A percentile compares a stretch with the other conserved stretches of the same genome.
phyloP scores from a whole-genome alignment of 2,329 filamentous ascomycete species.

The Exophiala xenobiotica region DNA sequence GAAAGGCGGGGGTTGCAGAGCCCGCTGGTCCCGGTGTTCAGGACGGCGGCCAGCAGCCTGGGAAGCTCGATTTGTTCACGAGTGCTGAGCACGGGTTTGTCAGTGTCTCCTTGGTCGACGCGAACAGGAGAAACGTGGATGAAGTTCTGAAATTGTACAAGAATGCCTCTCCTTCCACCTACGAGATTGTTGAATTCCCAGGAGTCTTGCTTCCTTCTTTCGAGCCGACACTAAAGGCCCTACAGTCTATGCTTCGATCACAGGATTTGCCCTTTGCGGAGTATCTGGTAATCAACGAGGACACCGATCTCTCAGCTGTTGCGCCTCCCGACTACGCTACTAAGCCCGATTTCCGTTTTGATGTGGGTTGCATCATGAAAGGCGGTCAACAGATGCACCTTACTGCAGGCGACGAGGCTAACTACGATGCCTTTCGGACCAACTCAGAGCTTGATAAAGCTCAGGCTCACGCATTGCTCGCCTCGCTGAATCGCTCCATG shows the following conservation, averaged over 20 bases:
- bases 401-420: neutral
- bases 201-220: conserved; percentile 12
- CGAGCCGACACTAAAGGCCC: conserved; percentile 6
- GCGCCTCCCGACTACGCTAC: conserved; percentile 54
- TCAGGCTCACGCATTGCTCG: conserved; percentile 2
- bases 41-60: neutral
- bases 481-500: neutral
- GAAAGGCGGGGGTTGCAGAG: neutral
- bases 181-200: conserved; percentile 13
- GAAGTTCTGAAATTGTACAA: neutral
- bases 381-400: neutral
- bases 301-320: conserved; percentile 33
- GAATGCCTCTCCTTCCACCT: neutral
- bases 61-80: neutral
- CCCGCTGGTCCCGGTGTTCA: neutral
- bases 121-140: neutral
- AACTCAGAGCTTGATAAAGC: conserved; percentile 5
- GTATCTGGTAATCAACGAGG: neutral
- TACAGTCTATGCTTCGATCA: conserved; percentile 10
- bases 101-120: neutral
- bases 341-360: conserved; percentile 51
- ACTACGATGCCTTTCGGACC: neutral
- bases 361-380: conserved; percentile 35
- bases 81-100: neutral
- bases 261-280: conserved; percentile 33